Evolutionary conservation across 192 early-diverging fungal genomes (phyloP), one percentile per base, ranked within the genome.

Genomic region (Coemansia sp.): DNA sequence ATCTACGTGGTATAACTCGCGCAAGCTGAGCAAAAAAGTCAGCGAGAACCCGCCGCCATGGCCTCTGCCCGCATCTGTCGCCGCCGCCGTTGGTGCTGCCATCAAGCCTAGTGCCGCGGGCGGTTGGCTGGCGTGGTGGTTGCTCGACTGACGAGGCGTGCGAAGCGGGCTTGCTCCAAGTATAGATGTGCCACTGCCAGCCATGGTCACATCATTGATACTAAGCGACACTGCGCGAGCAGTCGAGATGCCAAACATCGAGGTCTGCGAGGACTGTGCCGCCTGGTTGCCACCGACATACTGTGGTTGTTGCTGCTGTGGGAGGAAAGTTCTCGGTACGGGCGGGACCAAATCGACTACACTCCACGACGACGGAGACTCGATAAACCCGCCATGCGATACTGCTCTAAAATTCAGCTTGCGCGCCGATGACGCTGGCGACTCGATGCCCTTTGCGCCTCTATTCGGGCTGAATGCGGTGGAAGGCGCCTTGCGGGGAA

Each of bases 1-100:
- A 0, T 82, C 74, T 14, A 56, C 59, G 41, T 82, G 59, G 51
- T 73, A 76, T 37, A 76, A 54, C 3, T 73, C 79, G 43, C 70
- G 73, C 36, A 73, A 38, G 7, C 64, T 36, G 5, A 45, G 27
- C 20, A 82, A 45, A 43, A 82, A 82, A 0, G 73, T 63, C 8
- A 66, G 31, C 25, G 79, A 82, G 41, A 76, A 82, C 45, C 74
- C 60, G 22, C 58, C 45, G 29, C 62, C 32, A 42, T 64, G 54
- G 9, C 43, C 53, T 31, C 25, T 68, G 22, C 32, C 15, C 36
- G 46, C n/a, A n/a, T n/a, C n/a, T n/a, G n/a, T n/a, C n/a, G n/a
- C n/a, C n/a, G n/a, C n/a, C n/a, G n/a, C n/a, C n/a, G n/a, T n/a
- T n/a, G n/a, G n/a, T 35, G 32, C 2, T 17, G 51, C 17, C 27